Conservation (phyloP, 768 basidiomycete species). For the Ramaria sp. region DNA sequence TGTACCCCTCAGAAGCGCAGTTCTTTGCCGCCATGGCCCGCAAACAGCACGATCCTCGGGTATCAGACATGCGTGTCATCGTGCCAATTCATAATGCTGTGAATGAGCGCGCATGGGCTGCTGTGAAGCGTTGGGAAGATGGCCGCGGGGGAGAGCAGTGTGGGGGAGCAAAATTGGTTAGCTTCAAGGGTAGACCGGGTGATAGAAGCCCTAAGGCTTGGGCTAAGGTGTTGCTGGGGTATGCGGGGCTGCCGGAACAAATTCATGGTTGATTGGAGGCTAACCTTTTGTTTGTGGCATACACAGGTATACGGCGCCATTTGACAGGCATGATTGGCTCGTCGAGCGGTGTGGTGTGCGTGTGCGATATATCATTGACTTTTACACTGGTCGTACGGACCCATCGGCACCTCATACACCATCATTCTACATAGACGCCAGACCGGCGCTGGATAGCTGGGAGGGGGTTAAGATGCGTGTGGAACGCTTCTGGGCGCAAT, state of each 20-base stretch:
- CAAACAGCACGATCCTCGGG: constrained; percentile 82
- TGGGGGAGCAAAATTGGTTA: constrained; percentile 72
- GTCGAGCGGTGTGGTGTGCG: constrained; percentile 87
- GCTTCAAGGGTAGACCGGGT: constrained; percentile 81
- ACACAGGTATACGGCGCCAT: too few species aligned
- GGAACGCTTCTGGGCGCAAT: constrained; percentile 33
- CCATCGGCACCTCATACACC: constrained; percentile 22
- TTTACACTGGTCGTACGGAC: constrained; percentile 71
- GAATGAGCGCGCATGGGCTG: constrained; percentile 86
- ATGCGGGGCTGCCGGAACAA: constrained; percentile 17
- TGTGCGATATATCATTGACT: constrained; percentile 94
- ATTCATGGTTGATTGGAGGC: too few species aligned
- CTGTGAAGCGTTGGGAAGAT: constrained; percentile 74
- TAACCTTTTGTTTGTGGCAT: too few species aligned
- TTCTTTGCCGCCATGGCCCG: constrained; percentile 96
- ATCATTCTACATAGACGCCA: too few species aligned
- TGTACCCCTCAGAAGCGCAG: constrained; percentile 97
- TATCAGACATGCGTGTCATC: constrained; percentile 88
- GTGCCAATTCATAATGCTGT: constrained; percentile 99
- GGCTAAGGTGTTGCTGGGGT: constrained; percentile 82
- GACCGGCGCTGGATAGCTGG: constrained; percentile 91
- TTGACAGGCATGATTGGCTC: constrained; percentile 77
- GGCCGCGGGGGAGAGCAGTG: constrained; percentile 75
- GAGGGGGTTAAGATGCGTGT: constrained; percentile 80
- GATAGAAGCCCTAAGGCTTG: constrained; percentile 75